Percentiles rank a stretch among this genome's conserved stretches.
These are phyloP conservation scores for Pichia sp. DNA, from an alignment of 1,139 yeast genomes.

Conservation along the genomic window DNA sequence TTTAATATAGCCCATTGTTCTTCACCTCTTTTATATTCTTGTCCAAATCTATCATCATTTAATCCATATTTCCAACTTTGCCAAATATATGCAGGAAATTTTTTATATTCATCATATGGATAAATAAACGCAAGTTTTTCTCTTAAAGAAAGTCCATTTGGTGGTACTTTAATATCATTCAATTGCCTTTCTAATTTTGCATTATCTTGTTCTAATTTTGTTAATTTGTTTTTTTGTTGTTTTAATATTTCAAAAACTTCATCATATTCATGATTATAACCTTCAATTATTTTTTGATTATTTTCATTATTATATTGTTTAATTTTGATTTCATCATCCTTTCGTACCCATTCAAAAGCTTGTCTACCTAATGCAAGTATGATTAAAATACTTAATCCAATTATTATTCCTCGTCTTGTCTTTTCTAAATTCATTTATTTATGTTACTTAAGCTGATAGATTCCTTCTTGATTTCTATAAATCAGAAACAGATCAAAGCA, in stretches of 20 bases:
- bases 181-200: slow-evolving; percentile 49
- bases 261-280: slow-evolving; percentile 42
- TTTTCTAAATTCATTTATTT: no score
- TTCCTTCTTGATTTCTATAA: no score
- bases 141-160: slow-evolving; percentile 52
- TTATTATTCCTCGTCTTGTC: not conserved
- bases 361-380: not conserved
- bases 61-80: slow-evolving; percentile 73
- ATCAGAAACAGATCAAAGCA: no score
- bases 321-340: no score
- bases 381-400: not conserved
- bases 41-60: slow-evolving; percentile 58
- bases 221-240: slow-evolving; percentile 45
- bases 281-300: slow-evolving; percentile 8
- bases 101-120: slow-evolving; percentile 60
- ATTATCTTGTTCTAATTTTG: slow-evolving; percentile 45
- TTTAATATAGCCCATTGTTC: slow-evolving; percentile 64
- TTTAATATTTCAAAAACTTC: slow-evolving; percentile 40
- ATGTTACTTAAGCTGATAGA: no score
- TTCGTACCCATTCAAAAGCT: not conserved
- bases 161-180: slow-evolving; percentile 55
- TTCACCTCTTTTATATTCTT: slow-evolving; percentile 55
- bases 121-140: slow-evolving; percentile 61
- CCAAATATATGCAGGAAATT: slow-evolving; percentile 78
- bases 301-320: slow-evolving; percentile 28